A percentile compares a stretch with the other conserved stretches of the same genome.
These are phyloP conservation scores for Sisymbrium irio DNA, from an alignment of 345 rosid species.

Conservation along the genomic window DNA sequence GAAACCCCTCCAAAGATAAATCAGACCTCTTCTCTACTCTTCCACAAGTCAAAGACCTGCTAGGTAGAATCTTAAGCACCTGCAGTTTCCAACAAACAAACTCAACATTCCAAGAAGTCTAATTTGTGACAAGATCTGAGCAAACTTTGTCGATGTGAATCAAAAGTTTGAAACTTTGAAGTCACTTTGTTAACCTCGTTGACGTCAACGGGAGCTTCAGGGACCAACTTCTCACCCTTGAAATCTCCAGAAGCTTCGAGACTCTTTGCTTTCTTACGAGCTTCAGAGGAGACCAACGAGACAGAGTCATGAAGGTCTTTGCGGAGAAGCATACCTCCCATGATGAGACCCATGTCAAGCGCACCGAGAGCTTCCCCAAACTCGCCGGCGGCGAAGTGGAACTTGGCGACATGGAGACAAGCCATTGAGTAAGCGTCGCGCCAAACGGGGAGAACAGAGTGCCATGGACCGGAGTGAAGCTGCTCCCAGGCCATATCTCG, in stretches of 20 bases:
- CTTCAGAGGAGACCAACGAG: conserved; percentile 36
- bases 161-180: neutral
- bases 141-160: neutral
- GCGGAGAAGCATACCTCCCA: conserved; percentile 88
- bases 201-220: conserved; percentile 49
- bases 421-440: conserved; percentile 97
- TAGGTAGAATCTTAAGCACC: conserved; percentile 62
- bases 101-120: neutral
- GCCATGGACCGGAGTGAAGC: conserved; percentile 98
- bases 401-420: conserved; percentile 70
- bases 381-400: conserved; percentile 60
- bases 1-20: conserved; percentile 80
- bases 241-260: conserved; percentile 29
- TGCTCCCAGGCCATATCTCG: conserved; percentile 99
- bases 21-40: conserved; percentile 72
- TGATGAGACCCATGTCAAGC: conserved; percentile 87
- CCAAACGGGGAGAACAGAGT: conserved; percentile 91
- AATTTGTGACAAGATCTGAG: conserved; percentile 14
- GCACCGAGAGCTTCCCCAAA: conserved; percentile 68
- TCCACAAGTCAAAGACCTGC: conserved; percentile 55
- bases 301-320: conserved; percentile 69
- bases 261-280: conserved; percentile 37
- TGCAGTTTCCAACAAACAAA: conserved; percentile 24
- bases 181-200: conserved; percentile 54
- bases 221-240: conserved; percentile 35